Conservation (phyloP, 176 grass and related monocot genomes). For the Cenchrus fungigraminus region DNA sequence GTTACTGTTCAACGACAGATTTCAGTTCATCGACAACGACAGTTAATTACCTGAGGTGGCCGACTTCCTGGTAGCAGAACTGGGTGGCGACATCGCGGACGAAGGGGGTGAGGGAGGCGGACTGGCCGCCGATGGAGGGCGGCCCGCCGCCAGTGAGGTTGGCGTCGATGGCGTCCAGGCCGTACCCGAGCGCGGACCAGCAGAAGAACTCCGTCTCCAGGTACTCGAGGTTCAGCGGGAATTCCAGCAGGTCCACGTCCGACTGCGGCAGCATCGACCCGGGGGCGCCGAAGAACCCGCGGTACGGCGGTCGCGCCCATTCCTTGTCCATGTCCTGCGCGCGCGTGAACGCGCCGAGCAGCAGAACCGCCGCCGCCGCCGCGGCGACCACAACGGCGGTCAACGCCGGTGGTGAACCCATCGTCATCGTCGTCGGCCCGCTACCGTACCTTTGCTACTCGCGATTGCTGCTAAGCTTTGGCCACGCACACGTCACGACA, state of each 20-base stretch:
- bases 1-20: too few species aligned
- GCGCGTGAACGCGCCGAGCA: slow-evolving; percentile 23
- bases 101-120: slow-evolving; percentile 54
- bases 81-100: slow-evolving; percentile 64
- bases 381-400: background rate
- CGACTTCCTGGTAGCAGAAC: slow-evolving; percentile 97
- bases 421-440: background rate
- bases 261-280: slow-evolving; percentile 49
- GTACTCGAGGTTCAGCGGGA: slow-evolving; percentile 89
- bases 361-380: background rate
- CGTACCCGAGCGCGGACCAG: slow-evolving; percentile 61
- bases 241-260: slow-evolving; percentile 77
- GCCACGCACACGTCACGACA: background rate
- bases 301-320: slow-evolving; percentile 47
- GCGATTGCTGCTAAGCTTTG: background rate
- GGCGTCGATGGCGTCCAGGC: slow-evolving; percentile 64
- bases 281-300: slow-evolving; percentile 29
- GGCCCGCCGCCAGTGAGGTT: slow-evolving; percentile 73
- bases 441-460: background rate
- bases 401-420: slow-evolving; percentile 12
- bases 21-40: too few species aligned
- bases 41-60: slow-evolving; percentile 63
- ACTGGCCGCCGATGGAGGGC: slow-evolving; percentile 58
- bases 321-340: slow-evolving; percentile 58
- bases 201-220: slow-evolving; percentile 94